Evolutionary conservation across 2,329 filamentous ascomycete species (phyloP), one percentile per base, ranked within the genome.

Genomic region (Neonectria coccinea): DNA sequence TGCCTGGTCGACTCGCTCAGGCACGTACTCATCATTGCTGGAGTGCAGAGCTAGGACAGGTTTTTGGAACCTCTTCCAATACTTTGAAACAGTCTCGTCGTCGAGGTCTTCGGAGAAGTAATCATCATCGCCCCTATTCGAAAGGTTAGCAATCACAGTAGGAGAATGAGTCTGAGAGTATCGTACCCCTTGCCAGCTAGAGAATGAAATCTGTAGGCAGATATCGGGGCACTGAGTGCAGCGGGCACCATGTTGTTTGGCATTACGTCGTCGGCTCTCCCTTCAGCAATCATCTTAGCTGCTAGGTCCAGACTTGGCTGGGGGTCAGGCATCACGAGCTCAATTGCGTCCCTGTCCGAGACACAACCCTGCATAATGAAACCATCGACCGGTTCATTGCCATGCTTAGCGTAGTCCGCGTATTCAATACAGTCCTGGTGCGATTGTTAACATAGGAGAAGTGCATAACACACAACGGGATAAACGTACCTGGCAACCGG

Each of bases 71-170:
- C 80, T 80, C 4, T 89, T 86, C 85, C 95, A 97, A n/a, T 90
- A 90, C 14, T 76, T 76, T 25, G 78, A 74, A 7, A 94, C 80
- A 18, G 83, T 81, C 33, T 86, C 82, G 33, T 84, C 80, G 0
- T 81, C 77, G n/a, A 96, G 80, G 74, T 96, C 92, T 3, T 88
- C 89, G n/a, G 91, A 94, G 80, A 97, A 97, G 74, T 92, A 93
- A 76, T 97, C 94, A 76, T 97, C 94, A 63, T 92, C 91, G 10
- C 90, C 91, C 5, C 88, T 87, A 54, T 44, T 44, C 6, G 8
- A 33, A 5, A 47, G 25, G 29, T 59, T 20, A 56, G 51, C 11
- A 33, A 29, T 6, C 5, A 3, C 22, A 27, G 44, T 6, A 5
- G 2, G 12, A 20, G 11, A 25, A 78, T 25, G 22, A 10, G n/a